Evolutionary conservation across 257 asterid species (phyloP).

Genomic region (Solanum etuberosum): DNA sequence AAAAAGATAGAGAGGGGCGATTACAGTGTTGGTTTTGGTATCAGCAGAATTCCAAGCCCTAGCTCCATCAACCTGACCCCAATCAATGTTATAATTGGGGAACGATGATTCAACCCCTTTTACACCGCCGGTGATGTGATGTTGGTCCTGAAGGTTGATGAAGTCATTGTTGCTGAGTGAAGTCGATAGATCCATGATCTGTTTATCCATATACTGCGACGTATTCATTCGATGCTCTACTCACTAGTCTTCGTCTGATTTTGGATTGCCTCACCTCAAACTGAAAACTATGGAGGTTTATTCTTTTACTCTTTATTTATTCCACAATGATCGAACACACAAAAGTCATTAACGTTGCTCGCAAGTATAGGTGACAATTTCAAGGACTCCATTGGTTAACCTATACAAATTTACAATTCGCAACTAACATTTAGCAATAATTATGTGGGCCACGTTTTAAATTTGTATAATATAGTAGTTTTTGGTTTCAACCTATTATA

Average conservation of each 20-base stretch:
- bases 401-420: not conserved
- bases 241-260: not conserved
- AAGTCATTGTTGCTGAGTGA: slow-evolving; percentile 45
- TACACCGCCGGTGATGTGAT: not conserved
- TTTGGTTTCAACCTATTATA: not conserved
- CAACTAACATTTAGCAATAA: not conserved
- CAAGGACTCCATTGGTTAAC: too few relatives aligned
- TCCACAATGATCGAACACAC: not conserved
- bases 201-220: slow-evolving; percentile 82
- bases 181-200: slow-evolving; percentile 89
- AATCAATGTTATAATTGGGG: slow-evolving; percentile 26
- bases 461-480: too few relatives aligned
- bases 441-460: not conserved
- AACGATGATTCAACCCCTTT: slow-evolving; percentile 24
- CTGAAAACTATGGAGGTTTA: not conserved
- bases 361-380: not conserved
- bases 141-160: slow-evolving; percentile 41
- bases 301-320: not conserved
- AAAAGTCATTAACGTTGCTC: not conserved
- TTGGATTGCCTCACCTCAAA: not conserved
- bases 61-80: slow-evolving; percentile 28
- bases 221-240: slow-evolving; percentile 44
- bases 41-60: slow-evolving; percentile 63
- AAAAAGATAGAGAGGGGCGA: not conserved
- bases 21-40: slow-evolving; percentile 32